phyloP scores from a whole-genome alignment of 1,284 basidiomycete species.

The Tylopilus sp. region DNA sequence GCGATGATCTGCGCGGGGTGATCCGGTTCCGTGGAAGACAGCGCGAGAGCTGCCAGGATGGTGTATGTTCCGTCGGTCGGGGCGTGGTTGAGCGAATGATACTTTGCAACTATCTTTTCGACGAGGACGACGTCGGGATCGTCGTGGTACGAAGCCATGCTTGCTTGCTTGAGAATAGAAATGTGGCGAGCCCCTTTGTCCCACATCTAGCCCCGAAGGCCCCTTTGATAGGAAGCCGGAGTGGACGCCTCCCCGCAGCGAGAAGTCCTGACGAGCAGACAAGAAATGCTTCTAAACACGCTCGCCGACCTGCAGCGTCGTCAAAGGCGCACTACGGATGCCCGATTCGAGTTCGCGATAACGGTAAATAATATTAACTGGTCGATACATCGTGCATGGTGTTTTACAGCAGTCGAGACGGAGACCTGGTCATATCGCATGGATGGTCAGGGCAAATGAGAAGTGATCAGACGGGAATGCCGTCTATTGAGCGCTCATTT shows the following conservation, averaged over 20 bases:
- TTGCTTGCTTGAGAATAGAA: no score
- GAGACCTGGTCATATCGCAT: constrained; percentile 11
- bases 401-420: constrained; percentile 23
- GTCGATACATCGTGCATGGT: constrained; percentile 25
- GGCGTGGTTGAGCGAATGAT: constrained; percentile 43
- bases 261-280: constrained; percentile 3
- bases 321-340: not conserved
- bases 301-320: not conserved
- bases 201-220: not conserved
- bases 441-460: constrained; percentile 6
- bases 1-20: constrained; percentile 53
- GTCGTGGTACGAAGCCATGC: not conserved
- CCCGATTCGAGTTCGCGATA: constrained; percentile 2
- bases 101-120: constrained; percentile 40
- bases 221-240: constrained; percentile 6
- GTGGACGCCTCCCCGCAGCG: constrained; percentile 7
- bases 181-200: no score
- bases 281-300: constrained; percentile 11
- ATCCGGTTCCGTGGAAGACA: constrained; percentile 28
- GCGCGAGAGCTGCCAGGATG: constrained; percentile 56
- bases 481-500: constrained; percentile 40
- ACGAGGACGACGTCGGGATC: constrained; percentile 25
- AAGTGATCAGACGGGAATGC: constrained; percentile 8
- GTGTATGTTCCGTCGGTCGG: constrained; percentile 56
- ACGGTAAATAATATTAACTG: constrained; percentile 23